phyloP scores from a whole-genome alignment of 2,329 filamentous ascomycete species.

The Hypomyces perniciosus region DNA sequence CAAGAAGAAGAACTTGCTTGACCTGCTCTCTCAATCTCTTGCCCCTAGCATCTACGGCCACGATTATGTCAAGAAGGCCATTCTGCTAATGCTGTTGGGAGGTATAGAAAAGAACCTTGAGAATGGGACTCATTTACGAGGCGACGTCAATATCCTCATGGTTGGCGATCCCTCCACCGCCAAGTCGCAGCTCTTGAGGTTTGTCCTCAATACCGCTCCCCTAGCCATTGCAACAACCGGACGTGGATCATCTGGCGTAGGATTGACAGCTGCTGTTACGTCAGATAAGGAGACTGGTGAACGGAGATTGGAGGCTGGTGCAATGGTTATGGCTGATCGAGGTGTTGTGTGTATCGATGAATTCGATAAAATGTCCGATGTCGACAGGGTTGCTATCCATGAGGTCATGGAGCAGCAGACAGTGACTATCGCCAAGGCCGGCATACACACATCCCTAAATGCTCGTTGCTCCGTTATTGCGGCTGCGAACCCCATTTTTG shows the following conservation, averaged over 20 bases:
- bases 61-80: conserved; percentile 96
- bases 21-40: conserved; percentile 86
- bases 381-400: conserved; percentile 96
- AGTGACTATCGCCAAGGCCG: conserved; percentile 96
- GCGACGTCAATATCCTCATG: conserved; percentile 99
- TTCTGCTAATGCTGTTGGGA: conserved; percentile 87
- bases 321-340: conserved; percentile 96
- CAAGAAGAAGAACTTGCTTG: conserved; percentile 90
- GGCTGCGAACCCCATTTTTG: conserved; percentile 94
- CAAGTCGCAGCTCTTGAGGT: conserved; percentile 95
- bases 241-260: conserved; percentile 92
- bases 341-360: conserved; percentile 99
- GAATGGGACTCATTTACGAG: conserved; percentile 94
- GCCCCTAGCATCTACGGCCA: conserved; percentile 97
- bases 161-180: conserved; percentile 97
- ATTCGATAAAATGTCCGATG: conserved; percentile 99
- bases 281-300: conserved; percentile 97
- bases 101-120: conserved; percentile 98
- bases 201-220: conserved; percentile 94
- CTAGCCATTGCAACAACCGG: conserved; percentile 96
- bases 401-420: conserved; percentile 99
- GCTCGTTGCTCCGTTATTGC: conserved; percentile 94
- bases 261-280: conserved; percentile 94
- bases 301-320: conserved; percentile 87
- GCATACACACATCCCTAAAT: conserved; percentile 95